Evolutionary conservation across 2,329 filamentous ascomycete genomes (phyloP), one percentile per base, ranked within the genome.

Genomic region (Pseudonectria foliicola): DNA sequence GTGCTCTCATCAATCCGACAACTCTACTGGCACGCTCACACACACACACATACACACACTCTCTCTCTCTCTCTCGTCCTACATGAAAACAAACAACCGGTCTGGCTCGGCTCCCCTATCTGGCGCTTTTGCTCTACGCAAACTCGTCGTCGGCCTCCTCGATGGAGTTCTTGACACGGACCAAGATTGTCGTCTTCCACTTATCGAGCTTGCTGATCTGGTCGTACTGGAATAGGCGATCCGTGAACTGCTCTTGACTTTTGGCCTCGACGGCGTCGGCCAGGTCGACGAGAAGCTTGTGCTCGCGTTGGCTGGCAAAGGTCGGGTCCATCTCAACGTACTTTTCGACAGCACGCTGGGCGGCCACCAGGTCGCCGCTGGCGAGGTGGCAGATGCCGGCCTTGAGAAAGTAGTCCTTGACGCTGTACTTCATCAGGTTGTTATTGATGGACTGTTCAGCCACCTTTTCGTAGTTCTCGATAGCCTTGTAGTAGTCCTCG

Each of bases 341-440:
- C 48, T 77, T 78, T 53, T 93, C 82, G 14, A 96, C 67, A 21
- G 88, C 89, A 32, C 86, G 77, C 55, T 82, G 82, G 13, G 81
- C 75, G 31, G 82, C 84, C 35, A 95, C 84, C 52, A 83, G 67
- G 59, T 96, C 90, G 41, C 70, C 70, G 13, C 68, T 70, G 26
- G 77, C 77, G 25, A 96, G 72, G 59, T 94, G 83, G 67, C 89
- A 95, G 56, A 96, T 85, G 23, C 88, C 89, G 1, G 87, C 86
- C 67, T 95, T 95, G 54, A 96, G 73, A 54, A 95, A 81, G 66
- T 95, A 95, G 47, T 95, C 88, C 64, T 95, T 96, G 45, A 96
- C 87, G 31, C 79, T 86, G 77, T 86, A 94, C 58, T 82, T 85
- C 85, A 93, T 90, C 39, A 95, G 70, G 61, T 93, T 92, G 69